Evolutionary conservation across 2,329 filamentous ascomycete species (phyloP), one percentile per base, ranked within the genome.

Genomic region (Dothideomycetes sp.): DNA sequence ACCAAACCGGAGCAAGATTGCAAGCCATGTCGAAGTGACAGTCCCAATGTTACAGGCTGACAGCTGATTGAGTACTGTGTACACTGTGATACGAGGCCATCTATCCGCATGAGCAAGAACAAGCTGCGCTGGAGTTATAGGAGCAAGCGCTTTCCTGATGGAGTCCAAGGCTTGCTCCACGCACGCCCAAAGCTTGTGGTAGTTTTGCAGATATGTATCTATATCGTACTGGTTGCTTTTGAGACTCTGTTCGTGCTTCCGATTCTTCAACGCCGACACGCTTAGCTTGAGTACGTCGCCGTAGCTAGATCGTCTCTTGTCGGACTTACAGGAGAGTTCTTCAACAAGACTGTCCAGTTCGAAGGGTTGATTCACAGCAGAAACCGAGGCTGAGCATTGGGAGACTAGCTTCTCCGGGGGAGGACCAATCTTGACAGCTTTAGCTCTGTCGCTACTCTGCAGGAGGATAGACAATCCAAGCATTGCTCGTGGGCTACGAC

Each of bases 71-170:
- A 45, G 33, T 2, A 45, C 19, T 8, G 4, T 5, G 4, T 14
- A 12, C 9, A 38, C 24, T 7, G 34, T 36, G 7, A 10, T 11
- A 5, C 38, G 31, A 10, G 42, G 42, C 39, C 42, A 41, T 4
- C 40, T 8, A 12, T 34, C 35, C 2, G 42, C 29, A 16, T 18
- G 3, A 3, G 5, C n/a, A 3, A 40, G 4, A 7, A 32, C n/a
- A 4, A 11, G 2, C 14, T 31, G 17, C 11, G 37, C 10, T 2
- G 12, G 3, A 19, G 10, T 19, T 14, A 12, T 18, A n/a, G 37
- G 37, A 5, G 9, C 3, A 10, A 34, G 7, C 2, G 17, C 7
- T 9, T 19, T 10, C 10, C 12, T 9, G 12, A 40, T 36, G 2
- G n/a, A 11, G 2, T 22, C 8, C 7, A 34, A 16, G 7, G 18